phyloP scores from a whole-genome alignment of 257 asterid species.

The Marsdenia floribunda region DNA sequence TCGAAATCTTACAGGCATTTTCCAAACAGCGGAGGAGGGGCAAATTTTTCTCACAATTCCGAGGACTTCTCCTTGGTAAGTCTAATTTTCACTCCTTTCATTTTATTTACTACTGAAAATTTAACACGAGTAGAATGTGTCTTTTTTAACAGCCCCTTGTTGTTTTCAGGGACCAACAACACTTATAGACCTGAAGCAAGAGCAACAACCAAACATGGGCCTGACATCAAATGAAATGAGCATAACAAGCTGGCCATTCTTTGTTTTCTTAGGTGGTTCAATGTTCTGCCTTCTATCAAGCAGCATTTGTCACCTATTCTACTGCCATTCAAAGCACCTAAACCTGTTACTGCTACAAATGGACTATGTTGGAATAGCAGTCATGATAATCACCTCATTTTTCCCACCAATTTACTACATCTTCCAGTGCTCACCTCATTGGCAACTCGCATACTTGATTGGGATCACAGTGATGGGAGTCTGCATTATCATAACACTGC shows the following conservation, averaged over 20 bases:
- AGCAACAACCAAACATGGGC: slow-evolving; percentile 28
- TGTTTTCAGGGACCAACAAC: slow-evolving; percentile 48
- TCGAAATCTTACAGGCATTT: slow-evolving; percentile 45
- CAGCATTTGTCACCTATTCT: slow-evolving; percentile 81
- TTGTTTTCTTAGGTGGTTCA: slow-evolving; percentile 64
- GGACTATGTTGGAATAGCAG: slow-evolving; percentile 84
- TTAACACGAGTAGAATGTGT: too few species aligned
- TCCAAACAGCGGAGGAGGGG: slow-evolving; percentile 50
- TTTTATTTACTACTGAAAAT: too few species aligned
- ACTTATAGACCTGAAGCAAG: slow-evolving; percentile 51
- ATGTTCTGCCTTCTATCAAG: slow-evolving; percentile 94
- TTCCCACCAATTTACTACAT: slow-evolving; percentile 96
- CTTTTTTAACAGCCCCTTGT: background rate
- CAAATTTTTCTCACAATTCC: slow-evolving; percentile 45
- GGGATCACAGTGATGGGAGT: slow-evolving; percentile 70
- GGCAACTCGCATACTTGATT: slow-evolving; percentile 69
- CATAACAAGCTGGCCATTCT: slow-evolving; percentile 76
- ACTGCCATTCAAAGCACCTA: slow-evolving; percentile 63
- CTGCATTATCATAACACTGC: slow-evolving; percentile 55
- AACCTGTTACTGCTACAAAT: slow-evolving; percentile 56
- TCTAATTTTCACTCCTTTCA: background rate
- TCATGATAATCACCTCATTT: slow-evolving; percentile 93
- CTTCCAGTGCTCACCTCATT: slow-evolving; percentile 73
- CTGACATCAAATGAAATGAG: slow-evolving; percentile 26
- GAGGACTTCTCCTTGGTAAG: slow-evolving; percentile 54